phyloP scores from a whole-genome alignment of 1,284 basidiomycete genomes.

The Heimioporus punctisporus region DNA sequence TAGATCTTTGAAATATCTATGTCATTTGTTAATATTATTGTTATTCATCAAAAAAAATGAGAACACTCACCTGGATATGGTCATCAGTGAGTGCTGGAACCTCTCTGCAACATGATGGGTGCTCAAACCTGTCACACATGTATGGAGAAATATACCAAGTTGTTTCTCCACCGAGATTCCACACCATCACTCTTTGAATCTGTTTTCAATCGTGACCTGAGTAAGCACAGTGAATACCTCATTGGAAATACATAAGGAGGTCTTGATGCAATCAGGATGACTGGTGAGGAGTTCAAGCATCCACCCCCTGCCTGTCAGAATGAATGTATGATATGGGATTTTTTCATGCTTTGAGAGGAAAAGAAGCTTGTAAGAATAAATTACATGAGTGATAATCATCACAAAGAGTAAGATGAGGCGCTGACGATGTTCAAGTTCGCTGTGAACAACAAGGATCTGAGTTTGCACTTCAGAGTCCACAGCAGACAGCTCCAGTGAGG shows the following conservation, averaged over 20 bases:
- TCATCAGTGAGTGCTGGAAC: not conserved
- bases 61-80: not conserved
- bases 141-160: not conserved
- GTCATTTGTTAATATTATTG: not conserved
- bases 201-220: not conserved
- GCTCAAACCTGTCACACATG: not conserved
- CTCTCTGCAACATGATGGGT: not conserved
- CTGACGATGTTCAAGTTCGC: no score
- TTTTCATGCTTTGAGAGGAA: no score
- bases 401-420: no score
- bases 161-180: not conserved
- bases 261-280: not conserved
- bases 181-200: not conserved
- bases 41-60: not conserved
- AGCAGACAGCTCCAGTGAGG: no score
- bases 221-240: not conserved
- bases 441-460: no score
- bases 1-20: not conserved
- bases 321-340: no score
- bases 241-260: not conserved
- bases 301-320: no score
- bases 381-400: no score
- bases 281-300: no score
- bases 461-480: no score
- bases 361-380: no score